Base-by-base conservation (phyloP, 305 asterid genomes). In the Andrographis paniculata region DNA sequence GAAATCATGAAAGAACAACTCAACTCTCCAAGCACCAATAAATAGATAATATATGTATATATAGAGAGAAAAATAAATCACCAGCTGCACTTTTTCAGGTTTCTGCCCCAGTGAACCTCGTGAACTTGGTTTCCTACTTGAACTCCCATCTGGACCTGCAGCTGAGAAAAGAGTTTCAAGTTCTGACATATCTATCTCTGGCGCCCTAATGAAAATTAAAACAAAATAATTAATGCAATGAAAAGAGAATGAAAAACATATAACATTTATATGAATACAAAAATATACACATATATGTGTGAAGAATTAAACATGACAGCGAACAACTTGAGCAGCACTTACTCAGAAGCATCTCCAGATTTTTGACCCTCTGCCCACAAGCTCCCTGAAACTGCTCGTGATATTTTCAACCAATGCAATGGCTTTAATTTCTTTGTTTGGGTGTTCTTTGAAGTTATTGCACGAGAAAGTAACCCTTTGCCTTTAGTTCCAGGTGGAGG, bases 321-420 rank as follows among this genome's bases (percentile, higher is more conserved):
- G 10, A 6, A 6, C 10, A 1, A 9, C 7, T 28, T 6, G 7
- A 9, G 10, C 58, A 31, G 45, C 53, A 68, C 73, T 63, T 75
- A 88, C 97, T 68, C 79, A 61, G 89, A 56, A 69, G 89, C 72
- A 65, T 88, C 97, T 24, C 82, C 79, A 48, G 83, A 68, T 69
- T 88, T 88, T 43, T 88, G 97, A 52, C 94, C 52, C 66, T 88
- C 97, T 0, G 95, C 97, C 97, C 97, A 88, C 79, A 88, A 75
- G 80, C 97, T 88, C 65, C 97, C 97, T 54, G 82, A 78, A 65
- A 81, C 97, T 53, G 94, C 97, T 73, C 95, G 82, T 19, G 92
- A 77, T 67, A 88, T 45, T 65, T 88, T 88, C 56, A 84, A 63
- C 97, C 95, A 88, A 62, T 84, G 97, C 59, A 88, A 66, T 9